Conservation (phyloP, 2,329 filamentous ascomycete species). For the Microcera coccophila region DNA sequence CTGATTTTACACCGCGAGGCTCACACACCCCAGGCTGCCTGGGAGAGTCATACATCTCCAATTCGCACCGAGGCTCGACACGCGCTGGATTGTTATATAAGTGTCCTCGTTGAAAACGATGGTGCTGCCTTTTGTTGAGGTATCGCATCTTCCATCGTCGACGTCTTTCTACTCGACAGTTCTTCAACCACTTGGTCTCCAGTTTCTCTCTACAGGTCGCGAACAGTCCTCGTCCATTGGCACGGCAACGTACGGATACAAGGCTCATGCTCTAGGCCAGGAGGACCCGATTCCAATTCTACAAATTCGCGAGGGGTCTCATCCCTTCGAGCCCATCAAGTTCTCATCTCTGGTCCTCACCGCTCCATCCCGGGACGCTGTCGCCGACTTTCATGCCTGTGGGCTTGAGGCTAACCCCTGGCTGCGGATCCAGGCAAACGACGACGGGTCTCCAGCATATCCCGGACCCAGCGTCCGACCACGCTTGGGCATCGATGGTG, state of each 20-base stretch:
- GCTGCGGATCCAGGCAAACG: conserved; percentile 39
- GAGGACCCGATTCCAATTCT: conserved; percentile 33
- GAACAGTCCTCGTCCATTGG: conserved; percentile 34
- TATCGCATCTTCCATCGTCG: conserved; percentile 73
- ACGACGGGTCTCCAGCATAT: conserved; percentile 16
- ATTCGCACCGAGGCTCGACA: neutral
- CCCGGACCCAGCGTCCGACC: conserved; percentile 17
- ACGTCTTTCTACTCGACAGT: conserved; percentile 80
- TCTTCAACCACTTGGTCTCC: conserved; percentile 72
- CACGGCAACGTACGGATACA: conserved; percentile 38
- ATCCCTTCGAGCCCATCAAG: conserved; percentile 38
- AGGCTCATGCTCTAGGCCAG: conserved; percentile 12
- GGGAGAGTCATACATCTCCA: neutral
- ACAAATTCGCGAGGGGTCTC: conserved; percentile 42
- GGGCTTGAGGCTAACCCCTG: conserved; percentile 59
- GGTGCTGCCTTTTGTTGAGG: conserved; percentile 54
- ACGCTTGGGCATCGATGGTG: conserved; percentile 33
- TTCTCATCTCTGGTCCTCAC: conserved; percentile 60
- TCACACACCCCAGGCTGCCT: neutral
- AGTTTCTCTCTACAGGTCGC: conserved; percentile 43
- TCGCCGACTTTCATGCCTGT: conserved; percentile 67
- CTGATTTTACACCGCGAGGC: neutral
- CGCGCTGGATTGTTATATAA: conserved; percentile 14
- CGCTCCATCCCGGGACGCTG: conserved; percentile 60
- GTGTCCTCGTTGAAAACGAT: conserved; percentile 9